Evolutionary conservation across 352 stramenopile genomes (phyloP), one percentile per base, ranked within the genome.

Genomic region (Phytophthora pluvialis): DNA sequence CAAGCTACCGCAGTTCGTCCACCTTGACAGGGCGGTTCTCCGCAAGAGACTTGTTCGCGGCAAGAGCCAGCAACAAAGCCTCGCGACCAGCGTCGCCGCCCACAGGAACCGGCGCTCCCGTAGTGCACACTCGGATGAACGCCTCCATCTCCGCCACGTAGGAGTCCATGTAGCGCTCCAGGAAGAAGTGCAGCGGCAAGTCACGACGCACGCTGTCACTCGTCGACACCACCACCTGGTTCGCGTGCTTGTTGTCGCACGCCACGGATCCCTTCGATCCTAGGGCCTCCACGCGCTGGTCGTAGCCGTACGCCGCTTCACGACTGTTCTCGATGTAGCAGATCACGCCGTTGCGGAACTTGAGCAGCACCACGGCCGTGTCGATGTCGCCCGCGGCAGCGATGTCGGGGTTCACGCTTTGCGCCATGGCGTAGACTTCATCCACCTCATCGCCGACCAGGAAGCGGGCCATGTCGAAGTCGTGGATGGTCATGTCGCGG

Each of bases 401-500:
- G 48, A 88, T 88, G 15, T 75, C 84, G 3, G 80, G 64, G 38
- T 93, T 79, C 16, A 83, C 55, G 29, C 57, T 80, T 53, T 81
- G 68, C 11, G 78, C 80, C 81, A 90, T 90, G 28, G 75, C 75
- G 63, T 83, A 93, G 35, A 93, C 84, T 57, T 93, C 80, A 43
- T 80, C 72, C 40, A 92, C 77, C 46, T 87, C 93, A 21, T 73
- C 77, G 49, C 89, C 91, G 42, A 97, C 90, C 33, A 98, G 78
- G 75, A 97, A 98, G 36, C 94, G 87, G 43, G 86, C 85, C 86
- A 98, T 98, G 67, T 98, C 94, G 45, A 98, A 86, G 82, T 98
- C 94, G 77, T 98, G 94, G 73, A 98, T 95, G 36, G 94, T 96
- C 94, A 98, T 98, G 63, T 98, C 94, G 52, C 90, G 84, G 72